phyloP scores from a whole-genome alignment of 2,329 filamentous ascomycete genomes.

The Cladobotryum protrusum region DNA sequence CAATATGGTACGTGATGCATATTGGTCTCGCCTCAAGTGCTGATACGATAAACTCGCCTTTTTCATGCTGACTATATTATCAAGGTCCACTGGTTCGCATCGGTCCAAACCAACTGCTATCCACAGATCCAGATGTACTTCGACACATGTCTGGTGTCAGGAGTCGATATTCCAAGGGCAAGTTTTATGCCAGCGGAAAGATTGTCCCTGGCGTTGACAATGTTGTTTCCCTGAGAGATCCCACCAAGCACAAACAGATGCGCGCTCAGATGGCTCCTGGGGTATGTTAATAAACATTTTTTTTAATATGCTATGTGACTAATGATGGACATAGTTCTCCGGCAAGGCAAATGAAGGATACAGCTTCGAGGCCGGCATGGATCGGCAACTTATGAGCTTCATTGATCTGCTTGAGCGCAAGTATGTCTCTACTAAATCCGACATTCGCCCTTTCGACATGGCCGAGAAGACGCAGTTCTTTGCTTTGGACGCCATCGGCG shows the following conservation, averaged over 20 bases:
- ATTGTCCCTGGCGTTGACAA: constrained; percentile 50
- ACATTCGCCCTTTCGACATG: constrained; percentile 39
- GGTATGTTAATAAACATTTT: constrained; percentile 21
- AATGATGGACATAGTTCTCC: constrained; percentile 34
- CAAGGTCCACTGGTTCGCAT: constrained; percentile 27
- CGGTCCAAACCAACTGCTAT: constrained; percentile 37
- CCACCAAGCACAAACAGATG: constrained; percentile 38
- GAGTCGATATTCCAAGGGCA: constrained; percentile 29
- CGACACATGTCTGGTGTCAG: constrained; percentile 32
- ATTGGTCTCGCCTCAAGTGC: too few relatives aligned
- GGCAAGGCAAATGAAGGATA: constrained; percentile 43
- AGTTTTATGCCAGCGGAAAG: constrained; percentile 43
- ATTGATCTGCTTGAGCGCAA: constrained; percentile 40
- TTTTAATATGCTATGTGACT: background rate
- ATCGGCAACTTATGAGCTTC: constrained; percentile 33
- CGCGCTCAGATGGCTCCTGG: constrained; percentile 39
- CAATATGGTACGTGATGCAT: constrained; percentile 16
- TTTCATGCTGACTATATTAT: too few relatives aligned
- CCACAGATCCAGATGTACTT: constrained; percentile 33
- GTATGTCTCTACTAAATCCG: constrained; percentile 35
- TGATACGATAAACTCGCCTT: too few relatives aligned
- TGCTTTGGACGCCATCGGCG: constrained; percentile 47
- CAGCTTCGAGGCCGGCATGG: constrained; percentile 34
- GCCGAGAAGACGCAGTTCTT: constrained; percentile 46
- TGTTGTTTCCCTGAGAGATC: constrained; percentile 45